Percentiles rank a stretch among this genome's conserved stretches.
phyloP scores from a whole-genome alignment of 768 basidiomycete species.

The Leccinum uliginosum region DNA sequence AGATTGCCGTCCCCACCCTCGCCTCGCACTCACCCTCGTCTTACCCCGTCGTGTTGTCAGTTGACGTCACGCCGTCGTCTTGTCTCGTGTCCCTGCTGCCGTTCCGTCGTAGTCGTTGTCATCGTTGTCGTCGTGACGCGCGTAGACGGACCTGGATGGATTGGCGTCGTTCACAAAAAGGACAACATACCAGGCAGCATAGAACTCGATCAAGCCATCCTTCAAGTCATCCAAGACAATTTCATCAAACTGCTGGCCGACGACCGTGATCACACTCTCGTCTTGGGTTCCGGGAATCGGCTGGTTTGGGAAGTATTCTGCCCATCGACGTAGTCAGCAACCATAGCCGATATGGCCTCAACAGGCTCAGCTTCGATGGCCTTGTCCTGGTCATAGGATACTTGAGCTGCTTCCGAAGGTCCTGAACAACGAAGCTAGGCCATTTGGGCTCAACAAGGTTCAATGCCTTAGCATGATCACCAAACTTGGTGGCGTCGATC shows the following conservation, averaged over 20 bases:
- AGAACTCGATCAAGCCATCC: slow-evolving; percentile 97
- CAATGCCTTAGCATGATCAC: slow-evolving; percentile 92
- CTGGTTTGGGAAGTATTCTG: slow-evolving; percentile 71
- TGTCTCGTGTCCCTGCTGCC: too few species aligned
- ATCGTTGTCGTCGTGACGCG: too few species aligned
- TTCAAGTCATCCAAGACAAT: slow-evolving; percentile 82
- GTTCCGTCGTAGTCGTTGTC: too few species aligned
- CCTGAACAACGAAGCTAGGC: slow-evolving; percentile 94
- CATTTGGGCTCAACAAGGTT: slow-evolving; percentile 83
- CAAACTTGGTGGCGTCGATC: slow-evolving; percentile 95
- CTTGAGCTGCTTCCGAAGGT: slow-evolving; percentile 79
- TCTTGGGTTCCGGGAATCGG: slow-evolving; percentile 81
- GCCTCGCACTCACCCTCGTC: too few species aligned
- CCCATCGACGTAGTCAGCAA: slow-evolving; percentile 66
- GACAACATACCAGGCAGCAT: slow-evolving; percentile 81
- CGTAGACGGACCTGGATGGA: slow-evolving; percentile 24
- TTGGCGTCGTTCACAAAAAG: background rate
- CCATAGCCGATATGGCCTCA: slow-evolving; percentile 53
- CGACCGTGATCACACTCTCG: slow-evolving; percentile 77
- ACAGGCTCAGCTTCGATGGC: slow-evolving; percentile 56
- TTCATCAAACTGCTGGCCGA: slow-evolving; percentile 86
- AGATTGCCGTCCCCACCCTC: too few species aligned
- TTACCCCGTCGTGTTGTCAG: too few species aligned
- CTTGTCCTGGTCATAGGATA: slow-evolving; percentile 71
- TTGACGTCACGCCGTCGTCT: too few species aligned